Evolutionary conservation across 306 rosid species (phyloP).

Genomic region (Acmispon strigosus): DNA sequence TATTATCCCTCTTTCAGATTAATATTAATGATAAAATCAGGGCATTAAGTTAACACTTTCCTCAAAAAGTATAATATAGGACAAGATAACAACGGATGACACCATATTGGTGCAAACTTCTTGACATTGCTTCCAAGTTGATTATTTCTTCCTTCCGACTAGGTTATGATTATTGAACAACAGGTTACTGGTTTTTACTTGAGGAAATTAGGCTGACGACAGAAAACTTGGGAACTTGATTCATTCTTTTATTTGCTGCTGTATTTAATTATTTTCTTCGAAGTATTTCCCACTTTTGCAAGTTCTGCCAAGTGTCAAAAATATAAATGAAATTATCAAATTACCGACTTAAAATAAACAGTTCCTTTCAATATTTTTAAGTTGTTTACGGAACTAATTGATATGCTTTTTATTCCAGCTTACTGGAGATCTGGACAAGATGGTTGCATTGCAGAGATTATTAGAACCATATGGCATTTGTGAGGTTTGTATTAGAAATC

Average conservation of each 20-base stretch:
- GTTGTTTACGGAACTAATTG: constrained; percentile 5
- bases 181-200: background rate
- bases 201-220: background rate
- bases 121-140: background rate
- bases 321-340: background rate
- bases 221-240: background rate
- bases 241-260: background rate
- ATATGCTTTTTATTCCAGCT: constrained; percentile 39
- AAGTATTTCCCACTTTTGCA: constrained; percentile 1
- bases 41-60: background rate
- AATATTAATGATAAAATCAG: background rate
- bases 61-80: background rate
- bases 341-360: background rate
- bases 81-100: background rate
- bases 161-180: background rate
- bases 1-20: background rate
- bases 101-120: background rate
- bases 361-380: background rate
- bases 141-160: background rate
- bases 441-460: constrained; percentile 85
- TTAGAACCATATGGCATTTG: constrained; percentile 85
- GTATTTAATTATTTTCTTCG: background rate
- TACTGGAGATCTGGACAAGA: constrained; percentile 80
- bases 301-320: background rate
- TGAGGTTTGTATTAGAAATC: constrained; percentile 54